Conservation (phyloP, 129 eudicot genomes). For the Daucus carota region DNA sequence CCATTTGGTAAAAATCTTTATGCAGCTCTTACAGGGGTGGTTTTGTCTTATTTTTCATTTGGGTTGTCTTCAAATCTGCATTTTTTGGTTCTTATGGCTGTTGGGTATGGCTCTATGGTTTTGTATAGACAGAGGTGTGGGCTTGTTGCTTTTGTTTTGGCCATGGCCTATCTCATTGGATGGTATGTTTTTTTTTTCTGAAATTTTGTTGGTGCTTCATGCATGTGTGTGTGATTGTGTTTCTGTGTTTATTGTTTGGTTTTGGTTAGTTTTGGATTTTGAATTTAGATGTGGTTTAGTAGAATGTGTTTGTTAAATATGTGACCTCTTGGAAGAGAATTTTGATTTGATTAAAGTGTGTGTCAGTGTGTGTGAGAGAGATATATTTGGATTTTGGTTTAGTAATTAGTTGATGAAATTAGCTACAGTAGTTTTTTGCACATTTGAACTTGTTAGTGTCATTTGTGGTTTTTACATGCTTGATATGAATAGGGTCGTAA, state of each 20-base stretch:
- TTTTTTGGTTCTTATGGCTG: conserved; percentile 52
- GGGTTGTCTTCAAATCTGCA: conserved; percentile 82
- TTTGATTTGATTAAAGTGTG: background rate
- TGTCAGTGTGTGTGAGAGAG: background rate
- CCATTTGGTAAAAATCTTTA: conserved; percentile 56
- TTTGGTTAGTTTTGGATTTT: background rate
- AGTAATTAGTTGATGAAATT: background rate
- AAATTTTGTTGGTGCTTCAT: background rate
- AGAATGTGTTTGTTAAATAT: background rate
- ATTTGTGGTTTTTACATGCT: no score
- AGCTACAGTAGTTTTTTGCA: background rate
- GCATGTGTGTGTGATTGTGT: background rate
- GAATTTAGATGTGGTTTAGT: background rate
- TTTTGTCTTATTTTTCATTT: conserved; percentile 63
- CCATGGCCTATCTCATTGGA: conserved; percentile 84
- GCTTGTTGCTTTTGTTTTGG: conserved; percentile 49
- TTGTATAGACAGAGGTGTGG: conserved; percentile 62
- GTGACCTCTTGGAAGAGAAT: background rate
- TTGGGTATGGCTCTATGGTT: conserved; percentile 65
- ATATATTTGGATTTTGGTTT: background rate
- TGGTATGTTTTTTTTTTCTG: conserved; percentile 32
- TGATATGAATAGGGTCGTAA: no score
- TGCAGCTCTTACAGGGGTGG: conserved; percentile 61
- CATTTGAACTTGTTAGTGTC: background rate
- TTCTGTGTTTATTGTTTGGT: background rate